Evolutionary conservation across 441 rosid species (phyloP).

Genomic region (Geranium incanum): DNA sequence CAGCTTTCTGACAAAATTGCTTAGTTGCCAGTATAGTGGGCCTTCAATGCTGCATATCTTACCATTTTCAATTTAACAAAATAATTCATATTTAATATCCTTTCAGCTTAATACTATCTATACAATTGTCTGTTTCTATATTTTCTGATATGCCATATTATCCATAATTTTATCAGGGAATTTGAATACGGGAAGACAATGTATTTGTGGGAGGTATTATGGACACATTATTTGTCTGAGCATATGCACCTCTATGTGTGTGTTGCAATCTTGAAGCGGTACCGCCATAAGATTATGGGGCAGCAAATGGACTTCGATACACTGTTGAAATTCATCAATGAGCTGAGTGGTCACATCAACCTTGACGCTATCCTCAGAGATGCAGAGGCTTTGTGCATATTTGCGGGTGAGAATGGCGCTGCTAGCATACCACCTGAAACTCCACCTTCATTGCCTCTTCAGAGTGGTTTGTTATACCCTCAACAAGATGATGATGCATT

Average conservation of each 20-base stretch:
- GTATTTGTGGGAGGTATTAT: conserved; percentile 32
- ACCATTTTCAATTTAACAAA: background rate
- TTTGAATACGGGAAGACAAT: conserved; percentile 71
- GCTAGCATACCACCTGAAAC: conserved; percentile 69
- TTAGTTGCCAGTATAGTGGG: background rate
- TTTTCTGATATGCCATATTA: conserved; percentile 10
- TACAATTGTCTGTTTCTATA: background rate
- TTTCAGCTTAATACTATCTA: background rate
- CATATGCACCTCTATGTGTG: conserved; percentile 85
- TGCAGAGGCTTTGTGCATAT: no score
- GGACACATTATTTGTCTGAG: conserved; percentile 27
- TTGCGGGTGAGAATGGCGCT: no score
- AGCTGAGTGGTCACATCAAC: conserved; percentile 52
- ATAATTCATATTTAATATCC: background rate
- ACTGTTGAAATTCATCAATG: conserved; percentile 41
- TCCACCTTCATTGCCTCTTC: conserved; percentile 63
- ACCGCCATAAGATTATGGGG: conserved; percentile 77
- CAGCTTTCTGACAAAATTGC: background rate
- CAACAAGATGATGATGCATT: conserved; percentile 60
- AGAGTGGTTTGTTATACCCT: conserved; percentile 42
- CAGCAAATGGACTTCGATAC: conserved; percentile 96
- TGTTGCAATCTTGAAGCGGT: conserved; percentile 84
- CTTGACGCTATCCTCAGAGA: conserved; percentile 51
- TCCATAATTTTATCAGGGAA: conserved; percentile 40
- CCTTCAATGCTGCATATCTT: background rate